Evolutionary conservation across 2,329 filamentous ascomycete species (phyloP), one percentile per base, ranked within the genome.

Genomic region (Penicillium digitatum): DNA sequence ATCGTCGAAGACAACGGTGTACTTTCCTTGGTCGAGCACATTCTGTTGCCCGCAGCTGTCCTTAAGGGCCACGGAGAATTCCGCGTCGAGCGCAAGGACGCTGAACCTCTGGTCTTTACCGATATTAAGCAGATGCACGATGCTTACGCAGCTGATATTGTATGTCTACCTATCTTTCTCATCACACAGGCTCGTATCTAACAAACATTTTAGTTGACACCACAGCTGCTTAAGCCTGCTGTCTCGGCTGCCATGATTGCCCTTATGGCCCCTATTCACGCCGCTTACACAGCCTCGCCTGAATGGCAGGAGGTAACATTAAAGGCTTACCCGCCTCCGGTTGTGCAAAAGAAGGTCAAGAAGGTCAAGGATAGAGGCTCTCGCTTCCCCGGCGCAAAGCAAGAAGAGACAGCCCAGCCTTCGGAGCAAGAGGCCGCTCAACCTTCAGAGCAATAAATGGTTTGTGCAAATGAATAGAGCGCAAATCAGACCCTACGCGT

Each of bases 161-260:
- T 90, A 81, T 62, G 82, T 79, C 32, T 37, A 26, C 22, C 10
- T 45, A 18, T 29, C 6, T 11, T 22, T 35, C 18, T 22, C 6
- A 38, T 14, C 10, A 12, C 1, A 3, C 12, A 18, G 5, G 9
- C 16, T n/a, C 24, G 20, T 10, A 10, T 24, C 53, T 59, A 55
- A 61, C 44, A 5, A 5, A 7, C 52, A 2, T 52, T 52, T 29
- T 61, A 86, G 81, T 82, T 96, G 58, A 90, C 88, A 1, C 94
- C 94, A 0, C 92, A 96, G 78, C 76, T 88, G 12, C 79, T 97
- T 49, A 97, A 99, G 78, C 82, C 87, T n/a, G 90, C 89, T 11
- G 85, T 95, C 6, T 82, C 88, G 5, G 81, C 84, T 49, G 89
- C 85, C 10, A 81, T 99, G 20, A 85, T 84, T 62, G 79, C 82